Conservation (phyloP, 257 asterid species). For the Linaria vulgaris region DNA sequence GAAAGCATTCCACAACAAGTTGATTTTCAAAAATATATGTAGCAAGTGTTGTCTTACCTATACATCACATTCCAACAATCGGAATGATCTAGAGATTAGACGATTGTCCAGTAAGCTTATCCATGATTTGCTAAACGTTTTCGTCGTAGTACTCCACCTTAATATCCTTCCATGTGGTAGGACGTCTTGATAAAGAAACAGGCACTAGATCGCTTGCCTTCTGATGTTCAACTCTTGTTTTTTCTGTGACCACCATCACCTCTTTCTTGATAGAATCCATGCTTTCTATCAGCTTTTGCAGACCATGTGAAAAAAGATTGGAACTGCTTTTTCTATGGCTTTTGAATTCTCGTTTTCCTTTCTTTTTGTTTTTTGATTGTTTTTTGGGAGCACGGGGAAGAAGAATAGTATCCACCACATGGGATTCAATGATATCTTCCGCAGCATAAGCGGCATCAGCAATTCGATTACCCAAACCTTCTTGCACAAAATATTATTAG, state of each 20-base stretch:
- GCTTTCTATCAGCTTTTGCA: too few relatives aligned
- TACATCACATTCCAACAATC: slow-evolving; percentile 21
- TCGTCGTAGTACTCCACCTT: slow-evolving; percentile 1
- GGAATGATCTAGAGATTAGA: not conserved
- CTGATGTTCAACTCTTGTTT: not conserved
- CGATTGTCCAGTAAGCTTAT: not conserved
- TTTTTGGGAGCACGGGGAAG: too few relatives aligned
- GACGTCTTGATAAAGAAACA: not conserved
- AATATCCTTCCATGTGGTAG: not conserved
- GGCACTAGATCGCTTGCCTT: not conserved
- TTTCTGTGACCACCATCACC: not conserved
- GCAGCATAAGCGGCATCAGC: too few relatives aligned
- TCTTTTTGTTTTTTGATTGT: too few relatives aligned
- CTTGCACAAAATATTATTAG: too few relatives aligned
- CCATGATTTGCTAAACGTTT: not conserved
- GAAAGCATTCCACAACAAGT: not conserved
- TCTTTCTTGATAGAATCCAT: not conserved
- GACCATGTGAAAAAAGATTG: too few relatives aligned
- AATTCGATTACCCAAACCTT: too few relatives aligned
- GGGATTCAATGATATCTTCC: too few relatives aligned
- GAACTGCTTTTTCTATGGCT: too few relatives aligned
- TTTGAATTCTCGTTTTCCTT: too few relatives aligned
- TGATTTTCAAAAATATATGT: not conserved
- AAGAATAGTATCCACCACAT: too few relatives aligned
- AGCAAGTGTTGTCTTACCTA: slow-evolving; percentile 26